Evolutionary conservation across 2,329 filamentous ascomycete genomes (phyloP).

Genomic region (Colletotrichum eleusines): DNA sequence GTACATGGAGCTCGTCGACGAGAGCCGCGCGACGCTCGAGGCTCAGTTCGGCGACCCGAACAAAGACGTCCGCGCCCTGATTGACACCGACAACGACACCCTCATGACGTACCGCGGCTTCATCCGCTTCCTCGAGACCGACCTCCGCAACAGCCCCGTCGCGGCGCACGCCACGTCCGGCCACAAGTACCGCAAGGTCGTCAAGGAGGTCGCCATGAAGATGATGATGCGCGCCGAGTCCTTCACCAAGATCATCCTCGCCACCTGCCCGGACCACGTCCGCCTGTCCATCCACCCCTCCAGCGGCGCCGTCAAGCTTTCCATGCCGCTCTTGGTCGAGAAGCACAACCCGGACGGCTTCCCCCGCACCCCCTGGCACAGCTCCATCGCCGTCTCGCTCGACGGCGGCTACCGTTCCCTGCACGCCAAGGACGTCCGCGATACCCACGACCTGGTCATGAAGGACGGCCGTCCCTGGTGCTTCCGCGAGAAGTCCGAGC

Average conservation of each 20-base stretch:
- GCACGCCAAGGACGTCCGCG: slow-evolving; percentile 42
- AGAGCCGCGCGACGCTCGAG: slow-evolving; percentile 35
- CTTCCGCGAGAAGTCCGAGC: slow-evolving; percentile 51
- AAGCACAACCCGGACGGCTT: slow-evolving; percentile 43
- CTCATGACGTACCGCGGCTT: slow-evolving; percentile 43
- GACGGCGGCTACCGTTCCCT: slow-evolving; percentile 46
- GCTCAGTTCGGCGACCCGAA: slow-evolving; percentile 35
- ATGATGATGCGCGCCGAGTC: slow-evolving; percentile 42
- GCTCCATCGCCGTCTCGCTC: slow-evolving; percentile 49
- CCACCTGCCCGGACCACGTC: slow-evolving; percentile 40
- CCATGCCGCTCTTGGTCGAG: slow-evolving; percentile 44
- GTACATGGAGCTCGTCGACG: slow-evolving; percentile 33
- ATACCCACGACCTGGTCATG: slow-evolving; percentile 51
- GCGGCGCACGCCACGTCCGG: slow-evolving; percentile 31
- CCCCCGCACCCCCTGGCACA: slow-evolving; percentile 51
- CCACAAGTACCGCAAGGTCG: slow-evolving; percentile 42
- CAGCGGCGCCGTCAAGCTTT: slow-evolving; percentile 42
- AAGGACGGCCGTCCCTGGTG: slow-evolving; percentile 50
- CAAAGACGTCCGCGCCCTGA: slow-evolving; percentile 39
- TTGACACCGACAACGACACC: slow-evolving; percentile 43
- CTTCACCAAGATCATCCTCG: slow-evolving; percentile 42
- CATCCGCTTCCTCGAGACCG: slow-evolving; percentile 42
- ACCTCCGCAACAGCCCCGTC: slow-evolving; percentile 38
- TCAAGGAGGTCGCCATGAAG: slow-evolving; percentile 42
- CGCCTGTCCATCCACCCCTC: slow-evolving; percentile 44